Evolutionary conservation across 2,329 filamentous ascomycete species (phyloP).

Genomic region (Parastagonospora nodorum): DNA sequence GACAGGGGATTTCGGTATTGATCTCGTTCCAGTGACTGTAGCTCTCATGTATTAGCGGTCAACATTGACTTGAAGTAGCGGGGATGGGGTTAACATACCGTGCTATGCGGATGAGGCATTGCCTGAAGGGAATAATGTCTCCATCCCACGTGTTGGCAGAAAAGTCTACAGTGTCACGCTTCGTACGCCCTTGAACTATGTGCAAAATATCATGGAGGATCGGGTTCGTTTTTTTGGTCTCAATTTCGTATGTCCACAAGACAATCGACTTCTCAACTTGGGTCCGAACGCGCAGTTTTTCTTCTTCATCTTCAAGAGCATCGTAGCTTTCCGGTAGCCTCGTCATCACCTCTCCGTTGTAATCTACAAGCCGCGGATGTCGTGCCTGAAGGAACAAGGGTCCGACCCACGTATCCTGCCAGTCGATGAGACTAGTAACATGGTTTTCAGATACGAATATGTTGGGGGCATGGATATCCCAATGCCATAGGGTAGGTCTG

Average conservation of each 20-base stretch:
- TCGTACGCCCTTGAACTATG: conserved; percentile 27
- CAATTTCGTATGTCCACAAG: conserved; percentile 33
- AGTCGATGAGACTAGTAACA: conserved; percentile 51
- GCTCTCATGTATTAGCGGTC: too few relatives aligned
- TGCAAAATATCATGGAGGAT: conserved; percentile 29
- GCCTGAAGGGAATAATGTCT: conserved; percentile 38
- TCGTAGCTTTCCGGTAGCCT: conserved; percentile 30
- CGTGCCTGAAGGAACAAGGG: conserved; percentile 31
- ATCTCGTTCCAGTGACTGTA: conserved; percentile 41
- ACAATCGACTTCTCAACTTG: conserved; percentile 34
- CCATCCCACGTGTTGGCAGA: conserved; percentile 37
- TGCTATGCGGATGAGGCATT: conserved; percentile 38
- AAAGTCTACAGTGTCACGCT: conserved; percentile 36
- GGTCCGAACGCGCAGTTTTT: conserved; percentile 27
- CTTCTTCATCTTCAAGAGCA: conserved; percentile 27
- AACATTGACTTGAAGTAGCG: too few relatives aligned
- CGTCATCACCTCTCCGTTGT: conserved; percentile 33
- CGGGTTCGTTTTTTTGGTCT: conserved; percentile 34
- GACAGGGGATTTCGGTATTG: conserved; percentile 32
- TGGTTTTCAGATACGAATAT: conserved; percentile 45
- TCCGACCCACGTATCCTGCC: conserved; percentile 44
- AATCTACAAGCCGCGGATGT: conserved; percentile 35
- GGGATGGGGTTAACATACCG: too few relatives aligned
- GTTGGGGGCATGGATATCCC: conserved; percentile 47
- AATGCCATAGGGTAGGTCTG: conserved; percentile 47